Evolutionary conservation across 1,139 yeast species (phyloP), one percentile per base, ranked within the genome.

Genomic region (Hyphopichia burtonii): DNA sequence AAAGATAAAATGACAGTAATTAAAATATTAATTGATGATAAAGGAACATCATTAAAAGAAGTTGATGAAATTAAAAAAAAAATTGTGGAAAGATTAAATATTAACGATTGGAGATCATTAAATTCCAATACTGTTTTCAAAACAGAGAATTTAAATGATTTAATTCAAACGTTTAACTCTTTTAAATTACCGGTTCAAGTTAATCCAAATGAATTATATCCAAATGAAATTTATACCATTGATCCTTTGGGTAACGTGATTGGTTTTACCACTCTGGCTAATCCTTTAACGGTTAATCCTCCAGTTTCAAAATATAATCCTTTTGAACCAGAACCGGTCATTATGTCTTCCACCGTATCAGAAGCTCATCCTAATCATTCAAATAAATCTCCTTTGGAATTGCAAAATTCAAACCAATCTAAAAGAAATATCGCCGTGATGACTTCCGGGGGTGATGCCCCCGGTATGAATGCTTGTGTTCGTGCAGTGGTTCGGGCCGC

Each of bases 401-500:
- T 22, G 37, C 45, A 28, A 47, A 42, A 20, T 20, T 20, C 23
- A 20, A 20, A 20, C 8, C 5, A 20, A 20, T n/a, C n/a, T 8
- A 49, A 49, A 40, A 71, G 73, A 65, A 84, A 83, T 59, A 83
- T 86, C 44, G 94, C 87, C 1, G 88, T 86, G 18, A 86, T 86
- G 93, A 86, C 94, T 2, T 83, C 91, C 1, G 94, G 94, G 49
- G 94, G 94, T 56, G 94, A 86, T 60, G 85, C 93, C 37, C 93
- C 88, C 16, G 94, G 94, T 53, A 86, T 86, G 94, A 83, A 83
- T 58, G 88, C 93, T 6, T 84, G 82, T 22, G 93, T 86, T 9
- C 72, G 93, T 51, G 91, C 93, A 1, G 88, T 86, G 41, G 86
- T 85, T 8, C 70, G 94, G 52, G 80, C 91, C 0, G 86, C 87